Percentiles rank a stretch among this genome's conserved stretches.
Evolutionary conservation across 805 yeast species (phyloP).

Genomic region (Torulaspora quercuum): DNA sequence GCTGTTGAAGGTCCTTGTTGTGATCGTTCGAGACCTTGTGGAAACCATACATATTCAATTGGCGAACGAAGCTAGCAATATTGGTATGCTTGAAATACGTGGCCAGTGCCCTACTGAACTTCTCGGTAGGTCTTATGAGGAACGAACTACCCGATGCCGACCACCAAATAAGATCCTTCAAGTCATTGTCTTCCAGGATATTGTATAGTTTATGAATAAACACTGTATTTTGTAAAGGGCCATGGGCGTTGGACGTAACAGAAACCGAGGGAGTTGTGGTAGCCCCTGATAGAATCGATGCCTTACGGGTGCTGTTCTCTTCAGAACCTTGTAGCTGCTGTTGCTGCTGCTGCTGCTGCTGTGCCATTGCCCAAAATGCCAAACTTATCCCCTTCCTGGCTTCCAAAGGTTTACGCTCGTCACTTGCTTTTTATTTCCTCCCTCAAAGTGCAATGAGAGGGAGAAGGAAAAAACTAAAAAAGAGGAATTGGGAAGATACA

Average conservation of each 20-base stretch:
- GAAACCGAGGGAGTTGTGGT: constrained; percentile 3
- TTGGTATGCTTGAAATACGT: constrained; percentile 77
- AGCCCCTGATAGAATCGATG: constrained; percentile 9
- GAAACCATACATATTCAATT: constrained; percentile 78
- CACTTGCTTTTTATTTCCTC: too few relatives aligned
- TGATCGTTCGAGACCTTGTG: constrained; percentile 52
- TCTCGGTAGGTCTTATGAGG: constrained; percentile 72
- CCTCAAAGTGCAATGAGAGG: too few relatives aligned
- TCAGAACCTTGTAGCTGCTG: constrained; percentile 11
- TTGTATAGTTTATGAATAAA: constrained; percentile 88
- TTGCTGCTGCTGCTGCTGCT: constrained; percentile 5
- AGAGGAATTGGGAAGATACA: too few relatives aligned
- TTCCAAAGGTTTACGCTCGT: too few relatives aligned
- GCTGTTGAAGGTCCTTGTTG: constrained; percentile 12
- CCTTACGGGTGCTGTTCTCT: constrained; percentile 6
- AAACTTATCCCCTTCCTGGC: too few relatives aligned
- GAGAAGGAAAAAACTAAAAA: background rate
- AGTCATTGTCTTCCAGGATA: constrained; percentile 76
- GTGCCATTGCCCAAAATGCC: constrained; percentile 4
- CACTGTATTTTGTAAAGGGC: constrained; percentile 46
- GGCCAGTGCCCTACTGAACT: constrained; percentile 66
- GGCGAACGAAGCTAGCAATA: constrained; percentile 74
- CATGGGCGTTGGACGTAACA: constrained; percentile 6
- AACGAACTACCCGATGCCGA: constrained; percentile 65
- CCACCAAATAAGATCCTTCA: constrained; percentile 87